Evolutionary conservation across 805 yeast species (phyloP).

Genomic region (Wickerhamiella azymoides): DNA sequence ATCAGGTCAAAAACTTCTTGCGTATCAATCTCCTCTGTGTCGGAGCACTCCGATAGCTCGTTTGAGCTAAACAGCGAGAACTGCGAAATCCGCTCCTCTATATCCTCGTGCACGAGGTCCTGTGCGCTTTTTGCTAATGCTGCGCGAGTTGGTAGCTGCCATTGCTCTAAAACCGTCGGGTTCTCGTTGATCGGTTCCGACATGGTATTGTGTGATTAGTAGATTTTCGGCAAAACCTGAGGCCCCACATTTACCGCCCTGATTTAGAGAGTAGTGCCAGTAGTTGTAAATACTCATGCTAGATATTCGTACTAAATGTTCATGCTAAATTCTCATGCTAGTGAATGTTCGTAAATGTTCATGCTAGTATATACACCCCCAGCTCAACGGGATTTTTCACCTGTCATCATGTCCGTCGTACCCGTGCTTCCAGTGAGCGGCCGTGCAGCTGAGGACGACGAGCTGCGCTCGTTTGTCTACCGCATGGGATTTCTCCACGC

Average conservation of each 20-base stretch:
- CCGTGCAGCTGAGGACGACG: not conserved
- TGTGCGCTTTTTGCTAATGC: conserved; percentile 15
- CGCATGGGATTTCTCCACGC: conserved; percentile 24
- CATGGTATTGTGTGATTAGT: conserved; percentile 29
- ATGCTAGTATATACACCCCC: no score
- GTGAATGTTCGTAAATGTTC: no score
- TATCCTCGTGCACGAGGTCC: conserved; percentile 8
- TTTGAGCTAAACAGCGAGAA: conserved; percentile 15
- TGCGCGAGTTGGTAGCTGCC: conserved; percentile 59
- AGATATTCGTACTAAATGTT: no score
- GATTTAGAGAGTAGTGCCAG: no score
- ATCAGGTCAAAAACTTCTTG: conserved; percentile 85
- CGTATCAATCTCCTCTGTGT: conserved; percentile 54
- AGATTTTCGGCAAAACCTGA: not conserved
- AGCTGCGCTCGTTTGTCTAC: conserved; percentile 16
- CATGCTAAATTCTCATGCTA: no score
- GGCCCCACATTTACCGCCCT: no score
- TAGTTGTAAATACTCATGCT: no score
- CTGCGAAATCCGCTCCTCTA: conserved; percentile 11
- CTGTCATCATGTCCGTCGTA: conserved; percentile 6
- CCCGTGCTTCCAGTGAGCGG: conserved; percentile 6
- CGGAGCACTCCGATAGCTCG: conserved; percentile 14
- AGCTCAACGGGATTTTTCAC: not conserved
- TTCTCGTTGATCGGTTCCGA: conserved; percentile 82
- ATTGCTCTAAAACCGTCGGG: conserved; percentile 68